Conservation (phyloP, 495 filamentous ascomycete genomes). For the Penicillium egyptiacum region DNA sequence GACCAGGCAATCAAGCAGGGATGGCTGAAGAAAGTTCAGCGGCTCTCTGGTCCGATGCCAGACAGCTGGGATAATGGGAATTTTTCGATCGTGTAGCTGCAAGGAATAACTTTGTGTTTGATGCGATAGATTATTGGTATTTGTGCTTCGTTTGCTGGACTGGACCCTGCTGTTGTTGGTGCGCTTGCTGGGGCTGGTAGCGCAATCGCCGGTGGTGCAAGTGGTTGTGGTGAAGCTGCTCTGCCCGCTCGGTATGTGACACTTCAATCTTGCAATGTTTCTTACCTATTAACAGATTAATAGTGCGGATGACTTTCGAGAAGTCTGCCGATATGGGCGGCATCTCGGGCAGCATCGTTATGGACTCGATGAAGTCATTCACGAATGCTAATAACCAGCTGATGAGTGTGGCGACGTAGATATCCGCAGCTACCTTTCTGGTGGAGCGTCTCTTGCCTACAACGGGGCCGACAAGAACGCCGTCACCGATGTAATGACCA, state of each 20-base stretch:
- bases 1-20: too few species aligned
- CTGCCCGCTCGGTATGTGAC: constrained; percentile 12
- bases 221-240: constrained; percentile 2
- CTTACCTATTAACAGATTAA: neutral
- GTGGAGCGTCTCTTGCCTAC: constrained; percentile 26
- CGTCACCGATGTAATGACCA: constrained; percentile 22
- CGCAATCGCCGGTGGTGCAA: constrained; percentile 12
- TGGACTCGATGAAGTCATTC: constrained; percentile 22
- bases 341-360: constrained; percentile 22
- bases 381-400: constrained; percentile 28
- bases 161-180: constrained; percentile 12
- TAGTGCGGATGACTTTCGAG: constrained; percentile 25
- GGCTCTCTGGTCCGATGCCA: too few species aligned
- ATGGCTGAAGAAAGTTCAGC: too few species aligned
- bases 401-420: constrained; percentile 25
- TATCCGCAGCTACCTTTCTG: constrained; percentile 26
- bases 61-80: too few species aligned
- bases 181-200: constrained; percentile 18
- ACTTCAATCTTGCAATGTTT: neutral
- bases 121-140: constrained; percentile 20
- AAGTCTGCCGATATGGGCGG: constrained; percentile 31
- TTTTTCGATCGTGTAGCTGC: too few species aligned
- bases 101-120: too few species aligned
- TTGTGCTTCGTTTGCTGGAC: constrained; percentile 23
- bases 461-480: constrained; percentile 25